Conservation (phyloP, 805 yeast species). For the Cephaloascus fragrans region DNA sequence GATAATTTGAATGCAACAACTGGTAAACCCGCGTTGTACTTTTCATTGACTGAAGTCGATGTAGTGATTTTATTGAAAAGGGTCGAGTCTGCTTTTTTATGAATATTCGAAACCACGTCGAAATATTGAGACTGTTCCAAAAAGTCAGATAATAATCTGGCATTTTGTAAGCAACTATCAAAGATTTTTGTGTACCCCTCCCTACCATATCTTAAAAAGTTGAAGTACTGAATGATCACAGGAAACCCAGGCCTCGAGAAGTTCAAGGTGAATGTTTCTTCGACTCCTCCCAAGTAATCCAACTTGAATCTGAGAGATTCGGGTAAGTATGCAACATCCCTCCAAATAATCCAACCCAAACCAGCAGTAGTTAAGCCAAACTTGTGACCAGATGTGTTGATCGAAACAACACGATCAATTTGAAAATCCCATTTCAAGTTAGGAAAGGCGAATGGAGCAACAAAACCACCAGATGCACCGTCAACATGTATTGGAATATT, state of each 20-base stretch:
- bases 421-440: constrained; percentile 78
- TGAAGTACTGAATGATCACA: constrained; percentile 79
- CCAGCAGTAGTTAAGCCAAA: constrained; percentile 90
- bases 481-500: constrained; percentile 84
- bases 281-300: constrained; percentile 80
- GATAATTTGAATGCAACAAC: constrained; percentile 81
- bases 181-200: constrained; percentile 64
- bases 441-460: constrained; percentile 79
- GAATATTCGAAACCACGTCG: constrained; percentile 70
- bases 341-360: constrained; percentile 88
- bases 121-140: constrained; percentile 58
- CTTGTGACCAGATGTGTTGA: constrained; percentile 89
- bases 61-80: constrained; percentile 9
- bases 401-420: constrained; percentile 66
- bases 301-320: constrained; percentile 65
- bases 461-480: constrained; percentile 86
- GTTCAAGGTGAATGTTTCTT: constrained; percentile 78
- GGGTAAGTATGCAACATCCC: constrained; percentile 54
- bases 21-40: constrained; percentile 71
- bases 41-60: constrained; percentile 20
- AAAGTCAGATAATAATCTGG: constrained; percentile 55
- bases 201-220: constrained; percentile 60
- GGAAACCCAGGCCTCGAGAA: constrained; percentile 92
- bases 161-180: constrained; percentile 55
- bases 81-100: constrained; percentile 35